Base-by-base conservation (phyloP, 2,329 filamentous ascomycete species). In the Claviceps sp. region DNA sequence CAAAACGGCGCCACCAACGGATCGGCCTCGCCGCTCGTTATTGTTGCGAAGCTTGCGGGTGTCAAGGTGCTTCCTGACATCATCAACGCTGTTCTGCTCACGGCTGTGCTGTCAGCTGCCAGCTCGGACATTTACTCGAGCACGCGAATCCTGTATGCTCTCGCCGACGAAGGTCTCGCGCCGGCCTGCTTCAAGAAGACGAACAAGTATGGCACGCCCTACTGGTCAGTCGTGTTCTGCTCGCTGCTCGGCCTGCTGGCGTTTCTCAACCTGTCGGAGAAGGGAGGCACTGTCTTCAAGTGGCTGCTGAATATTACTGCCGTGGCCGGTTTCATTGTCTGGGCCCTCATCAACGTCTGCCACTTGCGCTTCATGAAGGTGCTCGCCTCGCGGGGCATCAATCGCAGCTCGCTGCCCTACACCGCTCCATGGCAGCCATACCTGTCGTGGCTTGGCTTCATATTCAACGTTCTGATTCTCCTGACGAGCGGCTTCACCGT, bases 51-150 rank as follows among this genome's bases (percentile, higher is more conserved):
- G 37, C 72, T 78, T 18, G 84, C 83, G 34, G 83, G 83, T 42
- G 80, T 87, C 53, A 68, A 70, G 7, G 75, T 78, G 3, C 76
- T 88, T 4, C 77, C 81, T 5, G 71, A 79, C 59, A 82, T 90
- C 62, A 82, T 91, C 72, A 91, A 91, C 65, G 85, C 81, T 16
- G 81, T 88, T 7, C 78, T 91, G 9, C 72, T 91, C 22, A 87
- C 85, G 0, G 86, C 85, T 3, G 86, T 89, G 7, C 79, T 88
- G 58, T 87, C 85, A 0, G 86, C 86, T 5, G 86, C 84, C 54
- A 88, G 86, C 68, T 85, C 84, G 14, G 86, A 86, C 67, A 76
- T 89, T 54, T 88, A 86, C 69, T 85, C 83, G 43, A 81, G 80
- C 54, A 83, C 78, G 53, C 81, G 84, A 24, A 82, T 85, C 42